These are phyloP conservation scores for Suhomyces sp. DNA, from an alignment of 805 yeast genomes.

Conservation along the genomic window DNA sequence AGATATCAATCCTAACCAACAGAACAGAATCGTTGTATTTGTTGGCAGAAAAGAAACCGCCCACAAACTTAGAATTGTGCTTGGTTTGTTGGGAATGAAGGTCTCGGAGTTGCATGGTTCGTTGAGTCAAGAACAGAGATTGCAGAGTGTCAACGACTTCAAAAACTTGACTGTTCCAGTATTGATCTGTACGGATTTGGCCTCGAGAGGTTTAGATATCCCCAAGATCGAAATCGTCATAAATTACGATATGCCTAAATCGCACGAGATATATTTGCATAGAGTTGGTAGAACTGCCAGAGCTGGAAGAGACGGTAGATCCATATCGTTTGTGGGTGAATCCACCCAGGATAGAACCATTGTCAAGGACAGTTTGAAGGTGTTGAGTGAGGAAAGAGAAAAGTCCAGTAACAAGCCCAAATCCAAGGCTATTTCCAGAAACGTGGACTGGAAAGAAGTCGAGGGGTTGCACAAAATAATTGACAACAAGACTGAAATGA, in stretches of 20 bases:
- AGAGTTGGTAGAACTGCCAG: slow-evolving; percentile 99
- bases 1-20: slow-evolving; percentile 58
- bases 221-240: slow-evolving; percentile 95
- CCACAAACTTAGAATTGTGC: slow-evolving; percentile 72
- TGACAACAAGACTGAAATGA: slow-evolving; percentile 53
- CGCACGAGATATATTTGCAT: slow-evolving; percentile 87
- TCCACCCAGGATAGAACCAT: slow-evolving; percentile 79
- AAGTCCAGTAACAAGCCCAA: slow-evolving; percentile 18
- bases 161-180: slow-evolving; percentile 81
- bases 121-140: slow-evolving; percentile 88
- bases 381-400: slow-evolving; percentile 40
- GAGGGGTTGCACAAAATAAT: slow-evolving; percentile 64
- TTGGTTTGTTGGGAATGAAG: slow-evolving; percentile 72
- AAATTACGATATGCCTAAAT: slow-evolving; percentile 94
- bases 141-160: slow-evolving; percentile 77
- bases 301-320: slow-evolving; percentile 95
- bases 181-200: slow-evolving; percentile 93
- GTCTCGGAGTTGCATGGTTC: slow-evolving; percentile 84
- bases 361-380: slow-evolving; percentile 85
- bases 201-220: slow-evolving; percentile 98
- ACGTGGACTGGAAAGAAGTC: slow-evolving; percentile 85
- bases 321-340: slow-evolving; percentile 94
- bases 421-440: slow-evolving; percentile 78
- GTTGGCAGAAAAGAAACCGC: slow-evolving; percentile 91
- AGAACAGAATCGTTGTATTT: slow-evolving; percentile 79